Percentiles rank a stretch among this genome's conserved stretches.
phyloP scores from a whole-genome alignment of 305 asterid genomes.

The Vinca major region DNA sequence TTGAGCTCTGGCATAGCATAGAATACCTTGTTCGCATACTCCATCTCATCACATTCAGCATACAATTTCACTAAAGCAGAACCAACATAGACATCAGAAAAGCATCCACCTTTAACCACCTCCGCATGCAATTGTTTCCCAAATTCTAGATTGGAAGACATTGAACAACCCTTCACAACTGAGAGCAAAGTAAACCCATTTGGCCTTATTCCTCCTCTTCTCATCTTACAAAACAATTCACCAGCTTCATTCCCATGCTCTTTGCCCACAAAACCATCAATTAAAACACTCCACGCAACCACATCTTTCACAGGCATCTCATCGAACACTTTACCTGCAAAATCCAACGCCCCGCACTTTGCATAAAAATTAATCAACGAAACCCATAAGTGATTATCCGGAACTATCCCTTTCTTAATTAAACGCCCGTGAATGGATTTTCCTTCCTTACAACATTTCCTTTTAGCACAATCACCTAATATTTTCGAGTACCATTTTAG shows the following conservation, averaged over 20 bases:
- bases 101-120: constrained; percentile 52
- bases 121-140: constrained; percentile 70
- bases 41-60: constrained; percentile 60
- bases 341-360: constrained; percentile 49
- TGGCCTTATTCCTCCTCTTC: constrained; percentile 49
- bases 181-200: constrained; percentile 76
- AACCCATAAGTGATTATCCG: constrained; percentile 61
- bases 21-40: constrained; percentile 49
- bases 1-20: constrained; percentile 57
- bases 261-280: constrained; percentile 71
- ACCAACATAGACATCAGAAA: constrained; percentile 60
- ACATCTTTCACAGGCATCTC: constrained; percentile 54
- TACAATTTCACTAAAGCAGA: constrained; percentile 67
- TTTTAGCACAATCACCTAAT: constrained; percentile 44
- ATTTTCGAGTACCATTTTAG: constrained; percentile 51
- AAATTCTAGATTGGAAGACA: constrained; percentile 47
- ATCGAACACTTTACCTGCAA: constrained; percentile 37
- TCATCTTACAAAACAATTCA: constrained; percentile 57
- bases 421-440: constrained; percentile 58
- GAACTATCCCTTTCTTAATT: constrained; percentile 39
- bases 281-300: constrained; percentile 72
- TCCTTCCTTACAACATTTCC: constrained; percentile 41
- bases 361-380: constrained; percentile 69
- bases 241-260: constrained; percentile 45
- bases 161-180: constrained; percentile 58